These are phyloP conservation scores for Aspergillus ruber DNA, from an alignment of 2,329 filamentous ascomycete species.

Conservation along the genomic window DNA sequence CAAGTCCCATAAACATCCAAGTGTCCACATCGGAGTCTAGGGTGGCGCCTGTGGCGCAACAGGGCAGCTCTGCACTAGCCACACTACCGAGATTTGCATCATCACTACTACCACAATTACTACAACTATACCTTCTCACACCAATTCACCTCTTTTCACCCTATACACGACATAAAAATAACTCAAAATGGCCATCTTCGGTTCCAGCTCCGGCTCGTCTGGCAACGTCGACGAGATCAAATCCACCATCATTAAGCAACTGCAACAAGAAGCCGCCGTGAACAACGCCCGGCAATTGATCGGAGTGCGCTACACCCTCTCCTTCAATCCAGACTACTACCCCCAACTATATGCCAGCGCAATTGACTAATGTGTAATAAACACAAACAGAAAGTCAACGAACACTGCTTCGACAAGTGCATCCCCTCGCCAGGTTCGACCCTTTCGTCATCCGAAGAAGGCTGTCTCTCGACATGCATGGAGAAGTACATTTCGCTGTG, in stretches of 20 bases:
- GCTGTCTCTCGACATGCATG: conserved; percentile 70
- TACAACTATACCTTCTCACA: conserved; percentile 2
- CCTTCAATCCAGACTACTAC: background rate
- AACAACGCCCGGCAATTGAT: conserved; percentile 65
- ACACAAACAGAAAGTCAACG: conserved; percentile 62
- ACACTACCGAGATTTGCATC: conserved; percentile 5
- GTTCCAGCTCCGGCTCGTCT: conserved; percentile 20
- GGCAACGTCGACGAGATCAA: conserved; percentile 32
- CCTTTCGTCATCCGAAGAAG: conserved; percentile 61
- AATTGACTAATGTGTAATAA: background rate
- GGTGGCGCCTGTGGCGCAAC: conserved; percentile 10
- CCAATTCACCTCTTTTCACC: background rate
- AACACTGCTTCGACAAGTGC: conserved; percentile 74
- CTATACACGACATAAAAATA: background rate
- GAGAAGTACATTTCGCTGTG: conserved; percentile 78
- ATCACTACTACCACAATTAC: background rate
- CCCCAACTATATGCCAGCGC: no score
- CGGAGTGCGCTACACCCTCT: conserved; percentile 46
- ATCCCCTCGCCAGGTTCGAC: conserved; percentile 61
- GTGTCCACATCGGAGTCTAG: conserved; percentile 17
- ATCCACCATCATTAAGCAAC: conserved; percentile 57
- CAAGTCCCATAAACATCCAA: conserved; percentile 10
- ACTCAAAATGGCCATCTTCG: conserved; percentile 34
- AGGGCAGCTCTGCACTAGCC: conserved; percentile 8
- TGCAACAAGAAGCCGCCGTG: conserved; percentile 59